phyloP scores from a whole-genome alignment of 1,139 yeast species.

The Protomyces inouyei region DNA sequence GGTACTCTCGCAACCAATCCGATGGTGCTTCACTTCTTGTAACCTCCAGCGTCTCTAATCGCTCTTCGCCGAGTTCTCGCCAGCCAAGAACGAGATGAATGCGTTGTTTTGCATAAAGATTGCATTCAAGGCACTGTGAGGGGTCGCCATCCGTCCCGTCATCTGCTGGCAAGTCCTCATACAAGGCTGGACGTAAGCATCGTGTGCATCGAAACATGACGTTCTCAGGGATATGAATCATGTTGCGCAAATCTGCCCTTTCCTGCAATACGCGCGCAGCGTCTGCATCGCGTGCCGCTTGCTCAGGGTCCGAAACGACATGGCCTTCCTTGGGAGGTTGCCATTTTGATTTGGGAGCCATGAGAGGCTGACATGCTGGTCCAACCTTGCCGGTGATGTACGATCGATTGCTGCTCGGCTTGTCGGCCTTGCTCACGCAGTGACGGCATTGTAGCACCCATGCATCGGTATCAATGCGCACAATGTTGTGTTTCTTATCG shows the following conservation, averaged over 20 bases:
- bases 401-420: conserved; percentile 25
- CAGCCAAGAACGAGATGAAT: conserved; percentile 20
- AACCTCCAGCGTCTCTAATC: conserved; percentile 15
- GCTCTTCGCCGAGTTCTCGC: conserved; percentile 8
- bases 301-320: not conserved
- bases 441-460: conserved; percentile 30
- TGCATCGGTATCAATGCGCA: conserved; percentile 15
- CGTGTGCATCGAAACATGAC: conserved; percentile 22
- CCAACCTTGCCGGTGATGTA: conserved; percentile 29
- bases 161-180: conserved; percentile 18
- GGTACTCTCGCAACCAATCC: conserved; percentile 29
- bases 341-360: not conserved
- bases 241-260: not conserved
- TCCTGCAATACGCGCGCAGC: conserved; percentile 12
- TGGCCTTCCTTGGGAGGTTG: not conserved
- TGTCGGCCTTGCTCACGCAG: conserved; percentile 24
- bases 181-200: conserved; percentile 21
- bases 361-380: conserved; percentile 20
- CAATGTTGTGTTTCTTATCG: conserved; percentile 12
- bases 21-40: conserved; percentile 1
- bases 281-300: not conserved
- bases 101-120: not conserved
- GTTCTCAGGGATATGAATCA: not conserved
- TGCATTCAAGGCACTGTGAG: conserved; percentile 17
- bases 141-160: conserved; percentile 11